Evolutionary conservation across 2,329 filamentous ascomycete genomes (phyloP), one percentile per base, ranked within the genome.

Genomic region (Claviceps maximensis): DNA sequence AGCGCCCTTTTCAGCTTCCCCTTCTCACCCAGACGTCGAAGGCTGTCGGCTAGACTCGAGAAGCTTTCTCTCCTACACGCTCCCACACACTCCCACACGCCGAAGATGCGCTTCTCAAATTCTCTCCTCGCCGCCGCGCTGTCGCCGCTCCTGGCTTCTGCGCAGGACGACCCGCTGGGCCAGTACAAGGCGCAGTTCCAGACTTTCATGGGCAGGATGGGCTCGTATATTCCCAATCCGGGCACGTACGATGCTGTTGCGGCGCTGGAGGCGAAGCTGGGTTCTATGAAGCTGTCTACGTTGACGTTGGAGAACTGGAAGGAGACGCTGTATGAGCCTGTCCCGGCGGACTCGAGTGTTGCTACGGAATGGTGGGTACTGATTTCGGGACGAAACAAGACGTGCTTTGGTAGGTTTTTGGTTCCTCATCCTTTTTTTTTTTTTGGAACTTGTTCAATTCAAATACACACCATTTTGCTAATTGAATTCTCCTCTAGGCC

Each of bases 341-440:
- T 85, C 54, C 72, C 79, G 56, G 68, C 79, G 9, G 78, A 69
- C 29, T 76, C 78, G 57, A 77, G 78, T 12, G 76, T 74, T 56
- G 83, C 86, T 5, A 83, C 85, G 68, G 83, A 89, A 69, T 89
- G 84, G 84, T 83, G 86, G 74, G 72, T 91, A 56, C 75, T 86
- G 59, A 71, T 88, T 59, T 86, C 82, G 10, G 87, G 87, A 53
- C 75, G 84, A 60, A 89, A 90, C 74, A 84, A 82, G 72, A 89
- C 86, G 33, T 91, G 87, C 72, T 84, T 77, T 64, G 77, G 79
- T 81, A 71, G 54, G 74, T 23, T 46, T n/a, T 27, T 38, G 27
- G 4, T 19, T 17, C 15, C n/a, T 17, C 15, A 74, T 17, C 45
- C 13, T 25, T 40, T 33, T 5, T 29, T 19, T 46, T 15, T 46